Percentiles rank a stretch among this genome's conserved stretches.
Conservation (phyloP, 148 eudicot species). For the Rhododendron ferrugineum region DNA sequence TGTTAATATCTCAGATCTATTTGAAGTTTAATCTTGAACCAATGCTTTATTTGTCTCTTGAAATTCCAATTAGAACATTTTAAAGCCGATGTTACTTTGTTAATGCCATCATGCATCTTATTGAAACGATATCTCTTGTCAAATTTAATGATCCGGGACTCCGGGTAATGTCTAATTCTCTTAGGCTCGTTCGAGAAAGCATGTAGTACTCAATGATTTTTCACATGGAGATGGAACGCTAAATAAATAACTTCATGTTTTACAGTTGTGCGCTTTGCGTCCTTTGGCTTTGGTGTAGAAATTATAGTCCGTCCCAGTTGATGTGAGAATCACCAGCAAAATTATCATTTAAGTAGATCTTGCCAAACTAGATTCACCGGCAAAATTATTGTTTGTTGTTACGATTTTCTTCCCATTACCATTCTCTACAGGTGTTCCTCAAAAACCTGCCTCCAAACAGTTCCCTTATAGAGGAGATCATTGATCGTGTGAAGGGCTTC, state of each 20-base stretch:
- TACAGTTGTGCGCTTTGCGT: neutral
- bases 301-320: neutral
- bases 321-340: neutral
- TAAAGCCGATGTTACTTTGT: neutral
- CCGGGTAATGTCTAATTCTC: neutral
- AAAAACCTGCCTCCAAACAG: slow-evolving; percentile 94
- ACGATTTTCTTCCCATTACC: neutral
- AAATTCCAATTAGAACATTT: neutral
- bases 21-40: neutral
- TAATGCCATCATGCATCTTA: neutral
- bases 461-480: slow-evolving; percentile 80
- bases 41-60: neutral
- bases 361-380: neutral
- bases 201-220: neutral
- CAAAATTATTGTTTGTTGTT: neutral
- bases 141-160: neutral
- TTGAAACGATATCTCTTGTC: neutral
- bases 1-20: neutral
- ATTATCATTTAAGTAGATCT: neutral
- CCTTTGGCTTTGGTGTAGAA: neutral
- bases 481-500: slow-evolving; percentile 83
- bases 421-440: slow-evolving; percentile 64
- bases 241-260: neutral
- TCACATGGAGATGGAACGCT: neutral
- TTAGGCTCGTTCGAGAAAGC: neutral